phyloP scores from a whole-genome alignment of 2,329 filamentous ascomycete species.

The Parasarocladium wereldwijsianum region DNA sequence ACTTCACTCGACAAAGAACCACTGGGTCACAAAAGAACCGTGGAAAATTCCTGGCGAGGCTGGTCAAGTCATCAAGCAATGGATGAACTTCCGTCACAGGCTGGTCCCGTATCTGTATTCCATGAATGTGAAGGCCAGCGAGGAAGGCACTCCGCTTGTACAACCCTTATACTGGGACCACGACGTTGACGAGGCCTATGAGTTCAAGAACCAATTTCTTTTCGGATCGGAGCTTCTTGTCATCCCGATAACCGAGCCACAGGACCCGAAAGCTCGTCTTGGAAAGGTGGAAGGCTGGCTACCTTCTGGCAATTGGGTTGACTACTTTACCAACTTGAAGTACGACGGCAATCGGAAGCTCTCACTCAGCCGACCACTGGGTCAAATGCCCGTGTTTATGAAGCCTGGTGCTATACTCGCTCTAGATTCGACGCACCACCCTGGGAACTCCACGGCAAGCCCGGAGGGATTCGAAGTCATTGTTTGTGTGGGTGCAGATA shows the following conservation, averaged over 20 bases:
- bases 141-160: conserved; percentile 34
- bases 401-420: conserved; percentile 43
- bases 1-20: conserved; percentile 42
- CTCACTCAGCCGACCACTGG: conserved; percentile 32
- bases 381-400: conserved; percentile 36
- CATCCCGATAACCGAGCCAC: conserved; percentile 37
- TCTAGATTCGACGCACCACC: conserved; percentile 26
- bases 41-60: conserved; percentile 38
- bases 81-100: conserved; percentile 39
- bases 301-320: conserved; percentile 36
- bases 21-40: conserved; percentile 46
- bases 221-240: conserved; percentile 44
- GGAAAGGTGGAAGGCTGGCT: conserved; percentile 35
- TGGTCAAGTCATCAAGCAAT: conserved; percentile 28
- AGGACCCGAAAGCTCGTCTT: conserved; percentile 17
- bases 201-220: conserved; percentile 40
- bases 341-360: conserved; percentile 42
- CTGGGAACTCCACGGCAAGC: conserved; percentile 30
- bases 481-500: conserved; percentile 31
- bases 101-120: conserved; percentile 47
- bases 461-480: conserved; percentile 33
- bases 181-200: conserved; percentile 36
- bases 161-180: conserved; percentile 51
- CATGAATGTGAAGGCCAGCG: conserved; percentile 32
- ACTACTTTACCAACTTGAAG: conserved; percentile 41